Evolutionary conservation across 441 rosid species (phyloP), one percentile per base, ranked within the genome.

Genomic region (Francoa sonchifolia): DNA sequence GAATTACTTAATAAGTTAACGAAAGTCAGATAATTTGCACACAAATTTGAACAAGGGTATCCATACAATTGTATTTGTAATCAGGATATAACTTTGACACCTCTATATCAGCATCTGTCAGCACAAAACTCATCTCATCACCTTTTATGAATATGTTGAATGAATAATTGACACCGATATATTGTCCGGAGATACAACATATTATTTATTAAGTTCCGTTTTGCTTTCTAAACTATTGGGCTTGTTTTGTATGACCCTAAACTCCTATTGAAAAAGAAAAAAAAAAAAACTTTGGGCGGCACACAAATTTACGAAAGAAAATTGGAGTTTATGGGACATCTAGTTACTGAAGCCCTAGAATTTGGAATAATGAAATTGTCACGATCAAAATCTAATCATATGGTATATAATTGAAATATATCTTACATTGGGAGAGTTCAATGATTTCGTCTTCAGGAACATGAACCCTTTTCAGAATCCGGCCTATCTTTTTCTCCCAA

Each of bases 101-200:
- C 47, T 73, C 65, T 4, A 66, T 27, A 25, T 73, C 73, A 1
- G 58, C 48, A 22, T 44, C 50, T 0, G 34, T 32, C 0, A 58
- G 42, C 23, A 63, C 60, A 56, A 54, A 68, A 44, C 61, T 69
- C 50, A 44, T 39, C 32, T 50, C 62, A 12, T 63, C 76, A 1
- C 79, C 79, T 46, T 69, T 61, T 13, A 63, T 45, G 46, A 73
- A 66, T 37, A 73, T 19, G 59, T 44, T 47, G 43, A n/a, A n/a
- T 69, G 63, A 14, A 69, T 33, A 31, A 73, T 21, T 0, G 71
- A 41, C 16, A 9, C 33, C 2, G 53, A 57, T 1, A 73, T 45
- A 36, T 60, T 63, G 5, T 66, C 65, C 5, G 78, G 74, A 16
- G 19, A 16, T 4, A 5, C 34, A 33, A 33, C 6, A 33, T 0